A percentile compares a stretch with the other conserved stretches of the same genome.
Conservation (phyloP, 2,329 filamentous ascomycete species). For the Metarhizium sp. region DNA sequence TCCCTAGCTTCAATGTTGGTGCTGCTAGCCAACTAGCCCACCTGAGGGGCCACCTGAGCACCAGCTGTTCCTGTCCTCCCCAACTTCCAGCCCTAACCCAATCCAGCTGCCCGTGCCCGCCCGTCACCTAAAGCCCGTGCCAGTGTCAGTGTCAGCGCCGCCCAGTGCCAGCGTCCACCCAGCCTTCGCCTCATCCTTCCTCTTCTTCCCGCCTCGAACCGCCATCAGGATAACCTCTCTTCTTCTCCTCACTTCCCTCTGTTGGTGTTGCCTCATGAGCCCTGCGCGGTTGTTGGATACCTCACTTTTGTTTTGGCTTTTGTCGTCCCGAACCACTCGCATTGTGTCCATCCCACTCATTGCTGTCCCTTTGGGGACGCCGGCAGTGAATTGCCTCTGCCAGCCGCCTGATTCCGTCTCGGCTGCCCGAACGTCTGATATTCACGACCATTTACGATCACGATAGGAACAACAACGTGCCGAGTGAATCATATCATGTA, state of each 20-base stretch:
- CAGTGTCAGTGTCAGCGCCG: not conserved
- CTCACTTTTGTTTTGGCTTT: slow-evolving; percentile 10
- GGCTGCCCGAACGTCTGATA: not conserved
- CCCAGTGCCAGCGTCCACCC: not conserved
- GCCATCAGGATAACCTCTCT: not conserved
- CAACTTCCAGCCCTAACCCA: not conserved
- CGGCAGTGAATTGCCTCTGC: slow-evolving; percentile 11
- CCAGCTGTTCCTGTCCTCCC: not conserved
- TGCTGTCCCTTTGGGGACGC: slow-evolving; percentile 14
- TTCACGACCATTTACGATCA: slow-evolving; percentile 1
- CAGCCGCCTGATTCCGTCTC: not conserved
- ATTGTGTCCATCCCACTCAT: slow-evolving; percentile 9
- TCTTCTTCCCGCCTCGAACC: not conserved
- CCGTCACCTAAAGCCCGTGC: not conserved
- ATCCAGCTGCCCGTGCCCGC: not conserved
- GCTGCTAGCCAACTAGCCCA: not conserved
- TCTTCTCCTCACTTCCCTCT: slow-evolving; percentile 1
- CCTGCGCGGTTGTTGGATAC: slow-evolving; percentile 12
- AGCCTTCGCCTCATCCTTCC: slow-evolving; percentile 5
- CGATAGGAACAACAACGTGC: slow-evolving; percentile 6
- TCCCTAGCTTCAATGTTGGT: not conserved
- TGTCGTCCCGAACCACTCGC: slow-evolving; percentile 7
- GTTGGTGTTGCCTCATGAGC: slow-evolving; percentile 5
- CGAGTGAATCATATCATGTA: slow-evolving; percentile 1
- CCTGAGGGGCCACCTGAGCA: not conserved